Base-by-base conservation (phyloP, 1,284 basidiomycete species). In the Thecaphora frezii region DNA sequence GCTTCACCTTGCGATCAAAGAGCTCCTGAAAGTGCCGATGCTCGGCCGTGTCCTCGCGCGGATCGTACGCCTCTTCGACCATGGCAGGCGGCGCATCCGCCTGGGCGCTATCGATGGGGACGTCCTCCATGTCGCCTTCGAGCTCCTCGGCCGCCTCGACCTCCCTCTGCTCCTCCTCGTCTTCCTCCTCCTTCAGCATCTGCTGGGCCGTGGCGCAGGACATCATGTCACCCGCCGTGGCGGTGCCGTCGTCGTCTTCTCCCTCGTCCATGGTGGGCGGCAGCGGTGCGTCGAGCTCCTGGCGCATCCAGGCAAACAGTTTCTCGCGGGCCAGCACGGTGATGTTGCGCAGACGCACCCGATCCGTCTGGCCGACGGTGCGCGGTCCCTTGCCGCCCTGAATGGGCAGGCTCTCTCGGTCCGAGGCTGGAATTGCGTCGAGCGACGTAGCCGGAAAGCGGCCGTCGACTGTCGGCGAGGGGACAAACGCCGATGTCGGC, bases 261-360 rank as follows among this genome's bases (percentile, higher is more conserved):
- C 66, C 46, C 2, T 65, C 62, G 18, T 68, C 54, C 51, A 73
- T 56, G 13, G 47, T 48, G 0, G 73, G 73, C 19, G 73, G 73
- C 10, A 54, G 50, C 21, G 63, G 65, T 4, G 53, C 51, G 48
- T 72, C 62, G 10, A 73, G 53, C 38, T 71, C 52, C 4, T 48
- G 38, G 3, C 73, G 58, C 73, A 76, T 74, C 73, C 73, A 76
- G 1, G 56, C 53, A 51, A 76, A 76, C 7, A 76, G 58, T 44
- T 67, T 67, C 26, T 76, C 72, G 13, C 59, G 56, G 3, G 72
- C 67, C 14, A 52, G 48, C 13, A 69, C 48, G 18, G 66, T 65
- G 21, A 74, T 71, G 46, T 76, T 71, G n/a, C 73, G 63, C 46
- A 76, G 36, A 16, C 73, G 50, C 0, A 76, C 61, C 39, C 69